Evolutionary conservation across 1,139 yeast genomes (phyloP).

Genomic region (Saccharomycopsis hybrid): DNA sequence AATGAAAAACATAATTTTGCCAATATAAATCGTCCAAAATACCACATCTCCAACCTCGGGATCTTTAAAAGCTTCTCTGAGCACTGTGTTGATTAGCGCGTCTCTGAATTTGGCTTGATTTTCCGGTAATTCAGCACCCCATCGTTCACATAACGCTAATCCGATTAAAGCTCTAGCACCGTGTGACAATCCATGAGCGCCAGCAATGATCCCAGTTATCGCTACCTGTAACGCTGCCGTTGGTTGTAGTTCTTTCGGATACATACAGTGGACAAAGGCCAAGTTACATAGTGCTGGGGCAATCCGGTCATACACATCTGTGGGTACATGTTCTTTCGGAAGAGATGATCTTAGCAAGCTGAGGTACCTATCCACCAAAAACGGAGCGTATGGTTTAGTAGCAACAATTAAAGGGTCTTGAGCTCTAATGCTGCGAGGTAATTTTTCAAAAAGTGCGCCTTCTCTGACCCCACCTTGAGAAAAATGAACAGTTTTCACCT

Average conservation of each 20-base stretch:
- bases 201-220: slow-evolving; percentile 63
- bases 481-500: slow-evolving; percentile 51
- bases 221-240: slow-evolving; percentile 62
- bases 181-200: slow-evolving; percentile 64
- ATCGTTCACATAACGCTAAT: slow-evolving; percentile 60
- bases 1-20: slow-evolving; percentile 62
- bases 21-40: slow-evolving; percentile 65
- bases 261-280: slow-evolving; percentile 65
- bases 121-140: slow-evolving; percentile 71
- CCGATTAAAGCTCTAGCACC: slow-evolving; percentile 60
- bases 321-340: slow-evolving; percentile 45
- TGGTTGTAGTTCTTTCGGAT: slow-evolving; percentile 67
- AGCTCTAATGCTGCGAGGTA: slow-evolving; percentile 45
- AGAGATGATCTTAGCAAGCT: slow-evolving; percentile 44
- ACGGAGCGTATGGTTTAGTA: slow-evolving; percentile 59
- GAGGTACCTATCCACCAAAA: slow-evolving; percentile 46
- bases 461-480: slow-evolving; percentile 70
- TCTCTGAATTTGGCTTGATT: slow-evolving; percentile 39
- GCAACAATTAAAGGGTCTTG: slow-evolving; percentile 63
- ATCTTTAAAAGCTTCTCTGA: slow-evolving; percentile 35
- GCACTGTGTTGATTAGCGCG: slow-evolving; percentile 38
- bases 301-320: slow-evolving; percentile 47
- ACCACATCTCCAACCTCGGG: slow-evolving; percentile 25
- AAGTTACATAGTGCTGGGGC: slow-evolving; percentile 63
- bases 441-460: slow-evolving; percentile 55